Evolutionary conservation across 2,329 filamentous ascomycete genomes (phyloP).

Genomic region (Aurifilum marmelostoma): DNA sequence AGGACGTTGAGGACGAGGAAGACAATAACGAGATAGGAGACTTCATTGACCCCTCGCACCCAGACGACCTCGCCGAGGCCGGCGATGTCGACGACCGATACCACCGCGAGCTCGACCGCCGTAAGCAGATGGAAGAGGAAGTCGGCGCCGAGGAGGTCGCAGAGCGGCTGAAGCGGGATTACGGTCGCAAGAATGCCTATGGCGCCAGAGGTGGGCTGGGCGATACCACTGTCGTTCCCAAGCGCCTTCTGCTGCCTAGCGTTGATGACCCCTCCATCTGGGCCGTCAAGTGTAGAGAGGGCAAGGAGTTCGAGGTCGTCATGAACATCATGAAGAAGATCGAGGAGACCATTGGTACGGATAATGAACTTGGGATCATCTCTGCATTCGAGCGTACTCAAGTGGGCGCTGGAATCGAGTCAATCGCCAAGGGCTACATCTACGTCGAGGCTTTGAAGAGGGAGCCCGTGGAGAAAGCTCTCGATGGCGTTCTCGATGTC

Average conservation of each 20-base stretch:
- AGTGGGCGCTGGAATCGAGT: constrained; percentile 73
- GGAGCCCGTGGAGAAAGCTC: constrained; percentile 79
- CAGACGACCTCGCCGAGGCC: constrained; percentile 82
- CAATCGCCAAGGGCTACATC: constrained; percentile 88
- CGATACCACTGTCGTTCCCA: constrained; percentile 79
- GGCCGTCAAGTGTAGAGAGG: constrained; percentile 89
- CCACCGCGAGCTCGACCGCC: constrained; percentile 91
- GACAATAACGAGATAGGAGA: constrained; percentile 82
- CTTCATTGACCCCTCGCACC: constrained; percentile 87
- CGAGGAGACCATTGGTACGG: constrained; percentile 76
- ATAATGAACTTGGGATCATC: constrained; percentile 81
- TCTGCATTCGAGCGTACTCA: constrained; percentile 89
- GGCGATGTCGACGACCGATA: constrained; percentile 82
- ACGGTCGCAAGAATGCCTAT: constrained; percentile 70
- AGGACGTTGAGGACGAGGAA: constrained; percentile 85
- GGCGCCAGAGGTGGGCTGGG: constrained; percentile 54
- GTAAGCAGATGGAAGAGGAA: constrained; percentile 82
- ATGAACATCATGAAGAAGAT: constrained; percentile 87
- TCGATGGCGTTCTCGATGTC: constrained; percentile 85
- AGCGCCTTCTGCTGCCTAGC: constrained; percentile 84
- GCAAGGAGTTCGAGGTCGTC: constrained; percentile 92
- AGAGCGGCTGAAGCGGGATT: constrained; percentile 82
- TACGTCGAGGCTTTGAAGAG: constrained; percentile 91
- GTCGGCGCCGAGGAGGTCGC: constrained; percentile 95
- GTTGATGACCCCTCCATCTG: constrained; percentile 96